Conservation (phyloP, 2,329 filamentous ascomycete genomes). For the Aspergillus pseudoviridinutans region DNA sequence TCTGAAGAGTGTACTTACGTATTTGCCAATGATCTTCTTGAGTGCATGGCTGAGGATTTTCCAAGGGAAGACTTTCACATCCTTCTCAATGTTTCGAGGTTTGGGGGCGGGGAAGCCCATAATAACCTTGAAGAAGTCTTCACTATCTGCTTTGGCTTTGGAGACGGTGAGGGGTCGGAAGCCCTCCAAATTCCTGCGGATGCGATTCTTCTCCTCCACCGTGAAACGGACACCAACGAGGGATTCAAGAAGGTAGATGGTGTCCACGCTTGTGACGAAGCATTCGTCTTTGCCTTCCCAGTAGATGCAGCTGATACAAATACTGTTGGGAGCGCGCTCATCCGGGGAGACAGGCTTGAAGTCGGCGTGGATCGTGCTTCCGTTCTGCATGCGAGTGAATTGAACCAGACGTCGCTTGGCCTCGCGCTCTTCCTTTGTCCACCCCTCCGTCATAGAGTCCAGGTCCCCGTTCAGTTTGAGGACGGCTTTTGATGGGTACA, state of each 20-base stretch:
- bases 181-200: conserved; percentile 89
- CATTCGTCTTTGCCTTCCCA: conserved; percentile 91
- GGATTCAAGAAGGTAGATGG: conserved; percentile 89
- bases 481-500: conserved; percentile 79
- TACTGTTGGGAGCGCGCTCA: conserved; percentile 76
- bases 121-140: conserved; percentile 98
- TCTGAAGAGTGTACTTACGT: conserved; percentile 53
- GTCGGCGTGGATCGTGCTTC: conserved; percentile 73
- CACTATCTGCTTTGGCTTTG: conserved; percentile 85
- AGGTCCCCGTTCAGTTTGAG: conserved; percentile 84
- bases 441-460: conserved; percentile 75
- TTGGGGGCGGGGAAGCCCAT: conserved; percentile 97
- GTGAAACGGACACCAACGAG: conserved; percentile 83
- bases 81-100: conserved; percentile 96
- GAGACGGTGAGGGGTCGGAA: conserved; percentile 91
- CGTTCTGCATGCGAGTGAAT: conserved; percentile 77
- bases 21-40: conserved; percentile 99
- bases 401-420: conserved; percentile 79
- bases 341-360: conserved; percentile 77
- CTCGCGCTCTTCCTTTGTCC: conserved; percentile 77
- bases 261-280: conserved; percentile 95
- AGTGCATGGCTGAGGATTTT: conserved; percentile 80
- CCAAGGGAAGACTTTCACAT: conserved; percentile 98
- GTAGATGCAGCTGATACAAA: conserved; percentile 95
- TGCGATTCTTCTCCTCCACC: conserved; percentile 97